Evolutionary conservation across 371 early-diverging fungal species (phyloP).

Genomic region (Mortierella sp.): DNA sequence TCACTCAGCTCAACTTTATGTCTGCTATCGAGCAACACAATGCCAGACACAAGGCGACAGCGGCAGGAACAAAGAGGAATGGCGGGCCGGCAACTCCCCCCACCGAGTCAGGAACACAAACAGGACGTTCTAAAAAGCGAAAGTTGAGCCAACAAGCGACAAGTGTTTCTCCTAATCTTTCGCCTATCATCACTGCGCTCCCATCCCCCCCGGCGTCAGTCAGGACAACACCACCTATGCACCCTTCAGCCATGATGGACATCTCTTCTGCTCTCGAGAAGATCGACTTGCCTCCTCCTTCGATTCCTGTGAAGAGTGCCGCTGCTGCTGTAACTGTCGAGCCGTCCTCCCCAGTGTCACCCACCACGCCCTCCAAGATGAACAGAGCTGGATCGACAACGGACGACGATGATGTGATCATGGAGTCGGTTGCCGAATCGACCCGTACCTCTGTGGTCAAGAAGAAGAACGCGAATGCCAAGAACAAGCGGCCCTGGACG

Average conservation of each 20-base stretch:
- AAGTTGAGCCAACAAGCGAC: conserved; percentile 26
- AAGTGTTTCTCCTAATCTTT: not conserved
- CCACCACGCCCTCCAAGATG: not conserved
- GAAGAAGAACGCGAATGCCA: conserved; percentile 18
- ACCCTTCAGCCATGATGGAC: conserved; percentile 27
- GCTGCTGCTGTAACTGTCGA: conserved; percentile 2
- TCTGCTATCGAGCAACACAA: conserved; percentile 14
- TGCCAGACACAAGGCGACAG: conserved; percentile 1
- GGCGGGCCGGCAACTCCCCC: not conserved
- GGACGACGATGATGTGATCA: conserved; percentile 2
- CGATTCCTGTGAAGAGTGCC: not conserved
- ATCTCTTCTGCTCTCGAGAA: conserved; percentile 8
- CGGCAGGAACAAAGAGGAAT: conserved; percentile 7
- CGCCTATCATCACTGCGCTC: conserved; percentile 19
- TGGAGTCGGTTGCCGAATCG: not conserved
- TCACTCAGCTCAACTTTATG: conserved; percentile 16
- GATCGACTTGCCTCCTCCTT: conserved; percentile 17
- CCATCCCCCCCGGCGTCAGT: conserved; percentile 50
- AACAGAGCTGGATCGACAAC: not conserved
- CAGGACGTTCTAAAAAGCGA: conserved; percentile 27
- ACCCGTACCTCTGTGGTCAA: not conserved
- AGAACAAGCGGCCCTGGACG: conserved; percentile 53
- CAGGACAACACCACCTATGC: conserved; percentile 39
- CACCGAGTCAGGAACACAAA: conserved; percentile 10
- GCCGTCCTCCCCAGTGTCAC: conserved; percentile 32